Base-by-base conservation (phyloP, 2,329 filamentous ascomycete species). In the Cladophialophora carrionii region DNA sequence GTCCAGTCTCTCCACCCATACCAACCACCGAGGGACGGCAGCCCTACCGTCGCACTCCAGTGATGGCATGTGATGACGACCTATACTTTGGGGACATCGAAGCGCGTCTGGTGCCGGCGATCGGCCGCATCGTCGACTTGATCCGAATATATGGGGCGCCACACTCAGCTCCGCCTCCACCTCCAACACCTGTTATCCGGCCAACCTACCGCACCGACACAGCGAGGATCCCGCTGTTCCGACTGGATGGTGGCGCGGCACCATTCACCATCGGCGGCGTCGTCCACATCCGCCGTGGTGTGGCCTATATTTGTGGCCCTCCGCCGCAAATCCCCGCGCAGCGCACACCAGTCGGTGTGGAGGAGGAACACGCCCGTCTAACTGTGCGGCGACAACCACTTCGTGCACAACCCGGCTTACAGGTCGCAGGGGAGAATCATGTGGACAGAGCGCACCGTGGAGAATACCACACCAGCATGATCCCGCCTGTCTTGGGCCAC, bases 91-190 rank as follows among this genome's bases (percentile, higher is more conserved):
- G 37, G 17, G 37, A n/a, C 14, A n/a, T 41, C 14, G 37, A 41
- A 26, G 49, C 46, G 3, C 43, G 26, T 20, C 7, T 58, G 14
- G 20, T 49, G 17, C 56, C n/a, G 20, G 56, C 43, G n/a, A 51
- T 51, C 26, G 56, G 56, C 29, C 24, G 26, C 41, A 58, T 34
- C 29, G 56, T 46, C n/a, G 24, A 58, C 37, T 49, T 58, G 26
- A 32, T 34, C 31, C 56, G 24, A 31, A 51, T 26, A 17, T 34
- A 58, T 29, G 26, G 29, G 22, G 6, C 31, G 14, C 37, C 17
- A 43, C 17, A 22, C 8, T 24, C 41, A n/a, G 8, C 56, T 32
- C 22, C 56, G 22, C n/a, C 56, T 32, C 22, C 56, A 20, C 56
- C 56, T 17, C 24, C 43, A 48, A 58, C 56, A 22, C 56, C 56